Conservation (phyloP, 139 green algal genomes). For the Limnomonas spitsbergensis region DNA sequence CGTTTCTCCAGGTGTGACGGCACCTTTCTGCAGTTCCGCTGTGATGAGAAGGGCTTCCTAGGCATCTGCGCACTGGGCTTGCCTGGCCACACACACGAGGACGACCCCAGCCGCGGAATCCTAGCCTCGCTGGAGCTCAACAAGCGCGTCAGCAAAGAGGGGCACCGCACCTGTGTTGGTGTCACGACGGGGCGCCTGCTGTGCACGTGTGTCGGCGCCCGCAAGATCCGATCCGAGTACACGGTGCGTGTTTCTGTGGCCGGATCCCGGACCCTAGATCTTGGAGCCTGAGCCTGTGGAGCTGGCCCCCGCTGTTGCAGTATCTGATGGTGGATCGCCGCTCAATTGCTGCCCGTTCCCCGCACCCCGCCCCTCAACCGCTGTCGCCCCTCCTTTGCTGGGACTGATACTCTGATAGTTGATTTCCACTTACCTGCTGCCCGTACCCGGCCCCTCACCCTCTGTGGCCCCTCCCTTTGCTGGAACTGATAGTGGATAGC, state of each 20-base stretch:
- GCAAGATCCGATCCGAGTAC: slow-evolving; percentile 73
- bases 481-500: too few relatives aligned
- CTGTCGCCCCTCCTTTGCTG: too few relatives aligned
- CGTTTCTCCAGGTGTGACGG: slow-evolving; percentile 60
- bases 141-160: slow-evolving; percentile 18
- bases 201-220: slow-evolving; percentile 71
- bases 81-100: slow-evolving; percentile 66
- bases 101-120: slow-evolving; percentile 59
- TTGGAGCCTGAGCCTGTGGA: too few relatives aligned
- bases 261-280: too few relatives aligned
- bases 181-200: slow-evolving; percentile 80
- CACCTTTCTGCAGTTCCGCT: slow-evolving; percentile 76
- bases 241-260: slow-evolving; percentile 82
- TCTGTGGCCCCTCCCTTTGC: too few relatives aligned
- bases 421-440: too few relatives aligned
- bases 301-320: too few relatives aligned
- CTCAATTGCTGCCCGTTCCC: too few relatives aligned
- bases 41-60: slow-evolving; percentile 87
- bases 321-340: too few relatives aligned
- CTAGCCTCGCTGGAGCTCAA: slow-evolving; percentile 45
- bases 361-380: too few relatives aligned
- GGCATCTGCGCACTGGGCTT: slow-evolving; percentile 81
- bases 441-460: too few relatives aligned
- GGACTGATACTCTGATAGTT: too few relatives aligned
- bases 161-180: slow-evolving; percentile 46